Conservation (phyloP, 1,284 basidiomycete species). For the Melampsora abietis-canadensis region DNA sequence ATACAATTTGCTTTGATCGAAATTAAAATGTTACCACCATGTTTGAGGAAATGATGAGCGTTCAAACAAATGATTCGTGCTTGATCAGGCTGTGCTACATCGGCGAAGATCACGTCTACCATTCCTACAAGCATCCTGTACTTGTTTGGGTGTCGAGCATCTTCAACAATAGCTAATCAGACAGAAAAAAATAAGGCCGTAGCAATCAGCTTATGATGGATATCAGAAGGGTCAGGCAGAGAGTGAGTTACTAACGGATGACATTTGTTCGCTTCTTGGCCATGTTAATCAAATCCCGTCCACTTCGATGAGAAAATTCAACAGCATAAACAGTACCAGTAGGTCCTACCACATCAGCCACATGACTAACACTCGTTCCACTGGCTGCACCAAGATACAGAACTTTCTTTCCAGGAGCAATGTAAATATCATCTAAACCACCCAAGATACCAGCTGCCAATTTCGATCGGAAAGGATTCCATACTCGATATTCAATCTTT, state of each 20-base stretch:
- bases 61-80: conserved; percentile 77
- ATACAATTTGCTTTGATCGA: conserved; percentile 99
- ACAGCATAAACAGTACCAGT: conserved; percentile 96
- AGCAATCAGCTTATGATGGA: conserved; percentile 17
- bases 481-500: conserved; percentile 96
- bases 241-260: conserved; percentile 70
- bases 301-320: conserved; percentile 93
- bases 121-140: conserved; percentile 91
- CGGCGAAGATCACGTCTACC: conserved; percentile 95
- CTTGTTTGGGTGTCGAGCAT: conserved; percentile 88
- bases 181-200: conserved; percentile 1
- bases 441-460: conserved; percentile 94
- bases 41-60: conserved; percentile 93
- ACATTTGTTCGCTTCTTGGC: conserved; percentile 99
- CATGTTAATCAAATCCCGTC: conserved; percentile 98
- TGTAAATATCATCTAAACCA: conserved; percentile 90
- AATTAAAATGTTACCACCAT: conserved; percentile 86
- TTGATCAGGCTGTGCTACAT: conserved; percentile 97
- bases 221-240: background rate
- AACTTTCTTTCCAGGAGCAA: conserved; percentile 91
- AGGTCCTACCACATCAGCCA: conserved; percentile 95
- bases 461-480: conserved; percentile 99
- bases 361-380: conserved; percentile 97
- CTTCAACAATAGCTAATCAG: conserved; percentile 82
- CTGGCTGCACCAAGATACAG: conserved; percentile 91